Evolutionary conservation across 2,329 filamentous ascomycete species (phyloP).

Genomic region (Eurotiales sp.): DNA sequence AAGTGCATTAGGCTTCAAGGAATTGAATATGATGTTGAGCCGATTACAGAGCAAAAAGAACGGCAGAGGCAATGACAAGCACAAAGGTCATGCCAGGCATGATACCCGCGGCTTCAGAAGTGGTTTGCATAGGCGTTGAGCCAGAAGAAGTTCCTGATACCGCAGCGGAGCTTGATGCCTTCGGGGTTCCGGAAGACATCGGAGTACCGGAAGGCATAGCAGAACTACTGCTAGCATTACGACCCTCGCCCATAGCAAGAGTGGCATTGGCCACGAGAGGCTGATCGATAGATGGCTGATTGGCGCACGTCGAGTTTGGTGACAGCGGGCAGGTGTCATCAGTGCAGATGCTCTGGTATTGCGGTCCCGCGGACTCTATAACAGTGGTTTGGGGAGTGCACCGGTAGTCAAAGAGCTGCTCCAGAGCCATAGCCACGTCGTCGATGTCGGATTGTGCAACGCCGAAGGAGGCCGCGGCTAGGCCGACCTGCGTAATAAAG

Average conservation of each 20-base stretch:
- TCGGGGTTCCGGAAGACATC: neutral
- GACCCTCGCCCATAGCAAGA: conserved; percentile 16
- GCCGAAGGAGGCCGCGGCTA: conserved; percentile 57
- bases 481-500: conserved; percentile 58
- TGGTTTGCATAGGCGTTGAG: neutral
- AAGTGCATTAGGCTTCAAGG: too few relatives aligned
- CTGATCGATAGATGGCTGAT: conserved; percentile 17
- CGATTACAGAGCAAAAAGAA: too few relatives aligned
- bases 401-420: conserved; percentile 49
- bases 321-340: conserved; percentile 49
- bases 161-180: neutral
- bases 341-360: conserved; percentile 57
- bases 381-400: conserved; percentile 48
- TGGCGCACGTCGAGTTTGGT: conserved; percentile 43
- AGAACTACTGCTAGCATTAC: conserved; percentile 7
- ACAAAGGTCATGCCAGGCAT: too few relatives aligned
- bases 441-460: conserved; percentile 52
- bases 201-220: neutral
- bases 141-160: neutral
- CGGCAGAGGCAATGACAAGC: too few relatives aligned
- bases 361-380: conserved; percentile 43
- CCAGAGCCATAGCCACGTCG: conserved; percentile 49
- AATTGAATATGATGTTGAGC: too few relatives aligned
- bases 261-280: conserved; percentile 18
- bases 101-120: neutral